A percentile compares a stretch with the other conserved stretches of the same genome.
Conservation (phyloP, 2,329 filamentous ascomycete species). For the Beauveria caledonica region DNA sequence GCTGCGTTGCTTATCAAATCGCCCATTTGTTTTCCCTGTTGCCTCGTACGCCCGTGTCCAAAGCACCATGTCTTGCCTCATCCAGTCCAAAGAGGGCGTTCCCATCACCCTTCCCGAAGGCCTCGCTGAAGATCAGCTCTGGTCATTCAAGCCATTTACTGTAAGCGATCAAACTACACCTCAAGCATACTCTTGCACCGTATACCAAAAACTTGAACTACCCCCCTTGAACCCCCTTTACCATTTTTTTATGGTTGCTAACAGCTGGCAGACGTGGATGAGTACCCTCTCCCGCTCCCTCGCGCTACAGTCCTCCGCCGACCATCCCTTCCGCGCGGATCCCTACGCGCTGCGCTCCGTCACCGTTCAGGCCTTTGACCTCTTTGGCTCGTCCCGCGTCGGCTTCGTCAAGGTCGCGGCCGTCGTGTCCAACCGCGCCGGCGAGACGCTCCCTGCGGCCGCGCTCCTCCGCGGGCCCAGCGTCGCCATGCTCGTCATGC, state of each 20-base stretch:
- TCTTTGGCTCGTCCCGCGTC: conserved; percentile 37
- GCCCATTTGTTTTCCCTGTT: neutral
- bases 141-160: conserved; percentile 41
- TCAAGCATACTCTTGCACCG: neutral
- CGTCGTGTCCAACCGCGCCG: conserved; percentile 36
- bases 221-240: neutral
- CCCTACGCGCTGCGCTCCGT: conserved; percentile 45
- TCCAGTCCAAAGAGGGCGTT: conserved; percentile 22
- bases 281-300: conserved; percentile 38
- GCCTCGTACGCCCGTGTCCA: neutral
- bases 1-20: neutral
- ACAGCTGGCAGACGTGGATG: conserved; percentile 38
- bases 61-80: conserved; percentile 1
- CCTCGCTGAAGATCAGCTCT: conserved; percentile 36
- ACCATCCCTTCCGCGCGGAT: conserved; percentile 44
- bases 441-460: conserved; percentile 43
- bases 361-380: conserved; percentile 45
- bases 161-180: conserved; percentile 23
- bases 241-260: neutral
- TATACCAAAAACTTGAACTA: no score
- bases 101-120: conserved; percentile 36
- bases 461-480: conserved; percentile 52
- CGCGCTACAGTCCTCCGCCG: conserved; percentile 30
- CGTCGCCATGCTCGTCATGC: conserved; percentile 51
- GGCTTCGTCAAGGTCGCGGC: conserved; percentile 51